Evolutionary conservation across 1,139 yeast genomes (phyloP), one percentile per base, ranked within the genome.

Genomic region (Yamadazyma buinensis): DNA sequence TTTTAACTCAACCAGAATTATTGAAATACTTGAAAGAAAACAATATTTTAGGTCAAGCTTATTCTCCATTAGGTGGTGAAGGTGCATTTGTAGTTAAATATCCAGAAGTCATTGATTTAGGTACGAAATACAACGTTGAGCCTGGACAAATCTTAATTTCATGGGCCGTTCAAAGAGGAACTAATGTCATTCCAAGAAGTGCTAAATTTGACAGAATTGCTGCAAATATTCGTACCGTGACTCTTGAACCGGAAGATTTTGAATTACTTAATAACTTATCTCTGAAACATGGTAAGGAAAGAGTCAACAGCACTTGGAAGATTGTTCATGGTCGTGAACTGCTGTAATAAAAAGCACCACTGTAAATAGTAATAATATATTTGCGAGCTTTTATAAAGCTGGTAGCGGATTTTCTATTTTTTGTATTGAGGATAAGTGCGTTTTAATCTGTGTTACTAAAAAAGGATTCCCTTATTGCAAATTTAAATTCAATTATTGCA

Each of bases 41-140:
- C 44, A 71, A 70, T 17, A 84, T 86, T 42, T 52, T 70, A 17
- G 52, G 77, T 34, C 84, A 84, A 55, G 90, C 92, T 26, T 86
- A 83, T 59, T 80, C 87, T 28, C 95, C 95, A 38, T 70, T 85
- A 47, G 94, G 90, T 15, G 77, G 86, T 21, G 60, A 72, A 12
- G 76, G 75, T 33, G 79, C 85, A 11, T 85, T 88, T n/a, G 54
- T 82, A 25, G 63, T 80, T 48, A 58, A 65, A 29, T 72, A 80
- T 46, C 61, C 64, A 27, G 61, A 64, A 4, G 59, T 84, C 15
- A 44, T 53, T 14, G 56, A 64, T 21, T 56, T 85, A 41, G 87
- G 88, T 31, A 59, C 72, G 38, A 72, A 73, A 48, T 67, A 80
- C 54, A 51, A 57, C 20, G 77, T 72, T 25, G 59, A 73, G 2